Evolutionary conservation across 352 stramenopile genomes (phyloP).

Genomic region (Pythium monospermum): DNA sequence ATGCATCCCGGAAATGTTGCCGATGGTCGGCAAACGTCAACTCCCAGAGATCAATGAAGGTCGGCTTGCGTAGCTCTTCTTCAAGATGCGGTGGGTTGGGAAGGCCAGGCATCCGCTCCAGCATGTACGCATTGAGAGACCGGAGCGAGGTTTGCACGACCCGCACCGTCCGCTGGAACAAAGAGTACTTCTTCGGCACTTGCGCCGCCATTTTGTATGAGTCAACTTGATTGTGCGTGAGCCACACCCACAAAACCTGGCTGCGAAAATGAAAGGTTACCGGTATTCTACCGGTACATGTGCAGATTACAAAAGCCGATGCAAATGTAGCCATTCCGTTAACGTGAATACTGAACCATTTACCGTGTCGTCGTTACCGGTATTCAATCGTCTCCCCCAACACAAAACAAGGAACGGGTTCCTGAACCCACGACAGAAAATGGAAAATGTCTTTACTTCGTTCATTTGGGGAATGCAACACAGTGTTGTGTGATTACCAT

Average conservation of each 20-base stretch:
- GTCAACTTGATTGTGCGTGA: too few relatives aligned
- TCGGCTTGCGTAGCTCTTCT: constrained; percentile 33
- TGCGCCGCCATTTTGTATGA: constrained; percentile 15
- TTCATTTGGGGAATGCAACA: too few relatives aligned
- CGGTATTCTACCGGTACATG: constrained; percentile 10
- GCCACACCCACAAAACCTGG: too few relatives aligned
- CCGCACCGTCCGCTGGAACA: constrained; percentile 72
- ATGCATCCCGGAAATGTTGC: constrained; percentile 56
- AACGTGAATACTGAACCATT: too few relatives aligned
- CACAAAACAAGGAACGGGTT: too few relatives aligned
- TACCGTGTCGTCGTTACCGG: too few relatives aligned
- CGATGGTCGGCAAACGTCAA: constrained; percentile 64
- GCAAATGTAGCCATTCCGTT: constrained; percentile 3
- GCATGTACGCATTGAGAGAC: constrained; percentile 39
- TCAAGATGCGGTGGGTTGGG: constrained; percentile 65
- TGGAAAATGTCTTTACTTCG: too few relatives aligned
- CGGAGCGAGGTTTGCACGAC: constrained; percentile 62
- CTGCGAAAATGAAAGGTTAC: background rate
- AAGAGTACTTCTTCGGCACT: constrained; percentile 57
- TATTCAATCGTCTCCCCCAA: too few relatives aligned
- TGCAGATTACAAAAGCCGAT: constrained; percentile 4
- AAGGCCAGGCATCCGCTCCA: constrained; percentile 56
- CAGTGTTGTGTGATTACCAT: too few relatives aligned
- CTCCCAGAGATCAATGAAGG: constrained; percentile 76
- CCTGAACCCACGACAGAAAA: too few relatives aligned